These are phyloP conservation scores for Pisolithus sp. DNA, from an alignment of 768 basidiomycete species.

Conservation along the genomic window DNA sequence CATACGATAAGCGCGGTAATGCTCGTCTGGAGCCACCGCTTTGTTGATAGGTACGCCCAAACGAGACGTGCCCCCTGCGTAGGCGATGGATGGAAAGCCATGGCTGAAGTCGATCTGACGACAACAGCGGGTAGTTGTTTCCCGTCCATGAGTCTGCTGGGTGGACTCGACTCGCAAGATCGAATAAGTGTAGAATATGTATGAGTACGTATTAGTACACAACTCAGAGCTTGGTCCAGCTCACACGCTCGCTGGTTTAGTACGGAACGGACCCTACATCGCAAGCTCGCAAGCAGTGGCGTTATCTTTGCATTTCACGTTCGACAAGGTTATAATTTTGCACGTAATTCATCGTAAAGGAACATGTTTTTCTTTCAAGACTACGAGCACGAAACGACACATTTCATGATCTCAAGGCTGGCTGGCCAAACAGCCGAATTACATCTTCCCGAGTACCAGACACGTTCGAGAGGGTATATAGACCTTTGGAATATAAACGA, in stretches of 20 bases:
- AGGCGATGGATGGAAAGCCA: conserved; percentile 15
- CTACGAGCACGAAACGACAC: too few relatives aligned
- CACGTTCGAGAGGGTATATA: conserved; percentile 28
- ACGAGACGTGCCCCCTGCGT: conserved; percentile 5
- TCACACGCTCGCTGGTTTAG: too few relatives aligned
- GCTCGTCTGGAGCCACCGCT: conserved; percentile 9
- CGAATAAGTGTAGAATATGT: background rate
- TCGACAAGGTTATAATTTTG: too few relatives aligned
- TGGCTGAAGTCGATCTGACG: background rate
- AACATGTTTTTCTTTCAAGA: too few relatives aligned
- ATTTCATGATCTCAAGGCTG: too few relatives aligned
- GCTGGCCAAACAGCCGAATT: background rate
- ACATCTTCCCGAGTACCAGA: conserved; percentile 20
- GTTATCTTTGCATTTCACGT: too few relatives aligned
- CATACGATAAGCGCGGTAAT: conserved; percentile 7
- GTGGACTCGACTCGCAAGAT: background rate
- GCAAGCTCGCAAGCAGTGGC: too few relatives aligned
- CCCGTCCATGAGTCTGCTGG: conserved; percentile 13
- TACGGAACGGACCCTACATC: too few relatives aligned
- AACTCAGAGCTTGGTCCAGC: background rate
- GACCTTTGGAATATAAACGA: conserved; percentile 14
- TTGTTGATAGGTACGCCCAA: background rate
- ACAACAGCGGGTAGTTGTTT: conserved; percentile 5
- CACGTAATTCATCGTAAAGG: too few relatives aligned
- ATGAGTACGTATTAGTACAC: background rate